These are phyloP conservation scores for Agaricus bisporus DNA, from an alignment of 768 basidiomycete genomes.

Conservation along the genomic window DNA sequence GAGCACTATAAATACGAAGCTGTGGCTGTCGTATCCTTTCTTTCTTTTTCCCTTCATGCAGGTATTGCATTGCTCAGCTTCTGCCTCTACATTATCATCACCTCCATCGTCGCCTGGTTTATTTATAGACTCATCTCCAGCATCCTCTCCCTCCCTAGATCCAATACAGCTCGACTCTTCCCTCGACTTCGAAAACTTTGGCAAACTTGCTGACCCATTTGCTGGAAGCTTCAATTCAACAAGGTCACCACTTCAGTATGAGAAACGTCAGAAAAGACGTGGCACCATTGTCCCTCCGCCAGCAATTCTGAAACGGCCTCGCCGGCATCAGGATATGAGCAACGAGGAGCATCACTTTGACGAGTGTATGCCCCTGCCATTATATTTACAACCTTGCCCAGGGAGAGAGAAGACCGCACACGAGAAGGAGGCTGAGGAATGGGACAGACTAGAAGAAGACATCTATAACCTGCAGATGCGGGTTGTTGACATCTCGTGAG, in stretches of 20 bases:
- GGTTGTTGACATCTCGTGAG: slow-evolving; percentile 9
- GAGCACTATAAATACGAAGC: slow-evolving; percentile 3
- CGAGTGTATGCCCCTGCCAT: slow-evolving; percentile 2
- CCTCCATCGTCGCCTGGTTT: slow-evolving; percentile 28
- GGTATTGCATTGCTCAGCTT: slow-evolving; percentile 7
- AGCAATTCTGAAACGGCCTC: slow-evolving; percentile 1
- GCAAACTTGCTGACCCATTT: slow-evolving; percentile 37
- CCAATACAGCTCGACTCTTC: slow-evolving; percentile 17
- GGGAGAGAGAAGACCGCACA: slow-evolving; percentile 2
- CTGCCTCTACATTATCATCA: slow-evolving; percentile 21
- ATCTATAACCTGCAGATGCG: slow-evolving; percentile 3
- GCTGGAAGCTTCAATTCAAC: slow-evolving; percentile 50
- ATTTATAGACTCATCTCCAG: slow-evolving; percentile 38
- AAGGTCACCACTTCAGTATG: slow-evolving; percentile 18
- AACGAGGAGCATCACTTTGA: slow-evolving; percentile 8
- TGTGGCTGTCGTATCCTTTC: not conserved
- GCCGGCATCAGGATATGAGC: not conserved
- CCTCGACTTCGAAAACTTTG: slow-evolving; percentile 15
- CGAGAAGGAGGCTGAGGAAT: slow-evolving; percentile 4
- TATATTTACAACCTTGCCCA: slow-evolving; percentile 6
- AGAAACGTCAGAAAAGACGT: slow-evolving; percentile 6
- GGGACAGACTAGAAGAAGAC: slow-evolving; percentile 7
- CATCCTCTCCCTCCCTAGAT: slow-evolving; percentile 39
- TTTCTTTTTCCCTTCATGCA: slow-evolving; percentile 18
- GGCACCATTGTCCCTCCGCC: slow-evolving; percentile 1